These are phyloP conservation scores for Primulina eburnea DNA, from an alignment of 257 asterid species.

Conservation along the genomic window DNA sequence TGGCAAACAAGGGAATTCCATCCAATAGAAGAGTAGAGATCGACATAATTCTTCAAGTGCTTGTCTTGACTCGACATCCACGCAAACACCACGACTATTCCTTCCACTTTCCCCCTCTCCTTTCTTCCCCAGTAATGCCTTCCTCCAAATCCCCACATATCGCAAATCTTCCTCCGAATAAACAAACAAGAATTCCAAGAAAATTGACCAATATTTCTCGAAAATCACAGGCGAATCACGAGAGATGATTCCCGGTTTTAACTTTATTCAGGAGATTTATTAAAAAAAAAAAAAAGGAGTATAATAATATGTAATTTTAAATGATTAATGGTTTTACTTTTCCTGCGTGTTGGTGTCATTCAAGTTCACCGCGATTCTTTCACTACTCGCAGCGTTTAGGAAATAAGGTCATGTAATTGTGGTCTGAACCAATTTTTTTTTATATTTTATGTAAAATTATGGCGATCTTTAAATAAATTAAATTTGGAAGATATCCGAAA, in stretches of 20 bases:
- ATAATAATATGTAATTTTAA: no score
- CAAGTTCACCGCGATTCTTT: background rate
- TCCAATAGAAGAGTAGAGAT: conserved; percentile 71
- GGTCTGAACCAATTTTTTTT: no score
- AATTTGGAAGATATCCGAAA: no score
- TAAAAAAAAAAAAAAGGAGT: no score
- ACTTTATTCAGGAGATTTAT: background rate
- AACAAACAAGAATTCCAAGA: conserved; percentile 22
- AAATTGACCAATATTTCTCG: conserved; percentile 10
- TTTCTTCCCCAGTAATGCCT: conserved; percentile 81
- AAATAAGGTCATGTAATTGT: no score
- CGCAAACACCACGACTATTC: conserved; percentile 80
- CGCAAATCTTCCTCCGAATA: background rate
- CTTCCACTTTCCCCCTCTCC: conserved; percentile 64
- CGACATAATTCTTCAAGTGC: conserved; percentile 65
- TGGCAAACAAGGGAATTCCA: conserved; percentile 93
- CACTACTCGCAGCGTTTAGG: no score
- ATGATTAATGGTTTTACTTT: no score
- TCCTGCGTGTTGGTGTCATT: background rate
- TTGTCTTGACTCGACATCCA: conserved; percentile 89
- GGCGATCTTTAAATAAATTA: no score
- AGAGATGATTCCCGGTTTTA: background rate
- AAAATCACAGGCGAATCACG: background rate
- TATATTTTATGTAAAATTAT: no score
- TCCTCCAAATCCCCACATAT: conserved; percentile 97